These are phyloP conservation scores for Coniochaeta sp. DNA, from an alignment of 2,329 filamentous ascomycete genomes.

Conservation along the genomic window DNA sequence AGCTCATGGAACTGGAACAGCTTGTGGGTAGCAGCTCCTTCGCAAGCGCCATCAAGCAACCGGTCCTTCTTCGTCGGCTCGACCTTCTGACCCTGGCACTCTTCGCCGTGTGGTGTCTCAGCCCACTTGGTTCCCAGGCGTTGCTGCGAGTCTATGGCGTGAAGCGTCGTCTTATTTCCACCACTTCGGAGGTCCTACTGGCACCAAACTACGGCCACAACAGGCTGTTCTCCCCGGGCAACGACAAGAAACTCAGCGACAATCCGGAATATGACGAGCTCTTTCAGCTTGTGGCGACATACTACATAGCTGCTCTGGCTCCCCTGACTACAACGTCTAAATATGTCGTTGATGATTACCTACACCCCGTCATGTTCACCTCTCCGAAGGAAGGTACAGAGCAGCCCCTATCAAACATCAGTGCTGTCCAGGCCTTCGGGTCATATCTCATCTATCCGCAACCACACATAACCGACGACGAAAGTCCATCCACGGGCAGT, in stretches of 20 bases:
- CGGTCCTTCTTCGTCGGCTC: constrained; percentile 3
- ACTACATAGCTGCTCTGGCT: neutral
- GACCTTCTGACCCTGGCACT: constrained; percentile 5
- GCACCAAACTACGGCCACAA: neutral
- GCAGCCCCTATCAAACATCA: neutral
- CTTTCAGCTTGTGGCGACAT: neutral
- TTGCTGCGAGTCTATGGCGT: constrained; percentile 3
- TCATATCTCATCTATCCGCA: neutral
- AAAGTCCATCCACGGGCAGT: neutral
- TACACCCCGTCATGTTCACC: neutral
- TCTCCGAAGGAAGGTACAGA: neutral
- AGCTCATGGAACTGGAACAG: constrained; percentile 5
- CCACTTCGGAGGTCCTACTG: neutral
- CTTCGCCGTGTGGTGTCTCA: constrained; percentile 10
- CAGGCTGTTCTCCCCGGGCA: neutral
- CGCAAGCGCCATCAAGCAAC: constrained; percentile 5
- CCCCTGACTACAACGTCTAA: neutral
- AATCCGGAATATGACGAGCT: neutral
- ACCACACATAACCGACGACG: neutral
- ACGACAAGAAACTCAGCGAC: neutral
- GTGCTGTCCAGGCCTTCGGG: neutral
- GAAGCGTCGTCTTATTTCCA: neutral
- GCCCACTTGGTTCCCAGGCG: constrained; percentile 9
- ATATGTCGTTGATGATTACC: neutral
- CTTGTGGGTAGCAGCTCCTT: constrained; percentile 10